Evolutionary conservation across 2,329 filamentous ascomycete species (phyloP), one percentile per base, ranked within the genome.

Genomic region (Phaeophleospora eucalypticola): DNA sequence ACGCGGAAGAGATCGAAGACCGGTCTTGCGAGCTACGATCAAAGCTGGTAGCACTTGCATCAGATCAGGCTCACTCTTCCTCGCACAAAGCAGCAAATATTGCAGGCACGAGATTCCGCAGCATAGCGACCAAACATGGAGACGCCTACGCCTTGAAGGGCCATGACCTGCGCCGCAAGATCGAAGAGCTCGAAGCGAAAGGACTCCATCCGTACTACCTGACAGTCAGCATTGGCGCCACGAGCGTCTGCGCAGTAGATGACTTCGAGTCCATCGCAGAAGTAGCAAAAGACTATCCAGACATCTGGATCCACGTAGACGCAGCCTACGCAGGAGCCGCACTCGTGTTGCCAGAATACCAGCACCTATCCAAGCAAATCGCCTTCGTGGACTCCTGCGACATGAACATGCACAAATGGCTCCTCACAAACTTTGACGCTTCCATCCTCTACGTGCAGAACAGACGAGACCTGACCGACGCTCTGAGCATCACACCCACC

Each of bases 341-440:
- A 1, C 80, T 97, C 3, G 73, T 95, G 3, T 83, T 86, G 17
- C 85, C 89, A 2, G 88, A 95, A 66, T 86, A 87, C 68, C 86
- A 89, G 53, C 76, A 84, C 56, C 76, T 89, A 41, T 75, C 83
- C 1, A 63, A 72, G 17, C 71, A 80, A 7, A 76, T 91, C 41
- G 71, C 75, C 1, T 70, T 75, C 17, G 89, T 95, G 64, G 87
- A 95, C 72, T 89, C 84, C 54, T 95, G 95, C 77, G 84, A 95
- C 69, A 82, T 91, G 73, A 97, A 96, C 74, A 86, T 95, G 80
- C 90, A 96, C 77, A 97, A 97, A 73, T 96, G 91, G 91, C 77
- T 96, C 39, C 81, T 96, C 15, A 89, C 89, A 47, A 95, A 95
- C 69, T 96, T 96, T 61, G 91, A 97, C 62, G 80, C 80, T 4